Evolutionary conservation across 805 yeast genomes (phyloP).

Genomic region (Saccharomycopsis babjevae): DNA sequence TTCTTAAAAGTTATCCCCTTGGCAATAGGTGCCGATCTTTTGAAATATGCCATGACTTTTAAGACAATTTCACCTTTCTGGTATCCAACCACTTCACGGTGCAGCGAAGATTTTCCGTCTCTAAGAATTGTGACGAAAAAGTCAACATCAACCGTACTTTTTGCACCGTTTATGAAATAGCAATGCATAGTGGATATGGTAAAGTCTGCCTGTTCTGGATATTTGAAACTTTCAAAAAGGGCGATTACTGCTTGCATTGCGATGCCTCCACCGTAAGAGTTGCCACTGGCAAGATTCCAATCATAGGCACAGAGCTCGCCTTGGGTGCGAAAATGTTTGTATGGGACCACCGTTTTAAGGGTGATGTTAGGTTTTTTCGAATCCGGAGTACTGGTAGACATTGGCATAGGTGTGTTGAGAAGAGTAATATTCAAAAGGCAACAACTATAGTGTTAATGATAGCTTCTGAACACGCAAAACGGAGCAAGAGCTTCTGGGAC

Average conservation of each 20-base stretch:
- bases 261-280: not conserved
- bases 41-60: not conserved
- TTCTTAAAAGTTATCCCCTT: not conserved
- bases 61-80: not conserved
- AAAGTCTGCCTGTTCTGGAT: not conserved
- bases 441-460: too few relatives aligned
- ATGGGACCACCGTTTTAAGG: not conserved
- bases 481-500: too few relatives aligned
- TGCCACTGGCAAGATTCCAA: not conserved
- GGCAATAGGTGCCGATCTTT: not conserved
- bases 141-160: not conserved
- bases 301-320: not conserved
- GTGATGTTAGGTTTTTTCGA: not conserved
- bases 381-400: not conserved
- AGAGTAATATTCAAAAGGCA: too few relatives aligned
- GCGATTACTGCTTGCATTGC: not conserved
- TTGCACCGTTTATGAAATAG: slow-evolving; percentile 1
- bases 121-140: not conserved
- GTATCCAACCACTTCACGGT: slow-evolving; percentile 3
- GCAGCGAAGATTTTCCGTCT: slow-evolving; percentile 4
- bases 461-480: too few relatives aligned
- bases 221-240: not conserved
- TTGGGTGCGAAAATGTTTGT: not conserved
- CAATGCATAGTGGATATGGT: not conserved
- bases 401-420: not conserved